Conservation (phyloP, 1,139 yeast genomes). For the Debaryomyces sp. region DNA sequence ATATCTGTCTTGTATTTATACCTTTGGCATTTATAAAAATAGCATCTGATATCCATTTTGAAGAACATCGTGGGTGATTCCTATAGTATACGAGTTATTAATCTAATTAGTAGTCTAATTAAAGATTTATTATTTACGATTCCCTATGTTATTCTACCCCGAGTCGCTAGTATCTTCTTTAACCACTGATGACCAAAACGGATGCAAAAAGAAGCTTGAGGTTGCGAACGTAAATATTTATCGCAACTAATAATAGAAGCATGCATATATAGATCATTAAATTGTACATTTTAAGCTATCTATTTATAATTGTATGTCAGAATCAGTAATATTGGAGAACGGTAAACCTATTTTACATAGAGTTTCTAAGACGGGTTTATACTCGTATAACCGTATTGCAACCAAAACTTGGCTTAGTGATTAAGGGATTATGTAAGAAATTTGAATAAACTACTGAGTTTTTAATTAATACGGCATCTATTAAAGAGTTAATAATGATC, state of each 20-base stretch:
- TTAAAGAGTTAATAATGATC: not conserved
- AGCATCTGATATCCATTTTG: not conserved
- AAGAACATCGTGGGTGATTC: not conserved
- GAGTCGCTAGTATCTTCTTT: not conserved
- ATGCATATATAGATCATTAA: not conserved
- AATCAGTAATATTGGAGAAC: not conserved
- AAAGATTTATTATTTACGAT: not conserved
- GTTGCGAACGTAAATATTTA: not conserved
- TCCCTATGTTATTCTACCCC: not conserved
- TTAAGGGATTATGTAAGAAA: not conserved
- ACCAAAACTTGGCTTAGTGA: not conserved
- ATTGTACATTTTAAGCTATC: not conserved
- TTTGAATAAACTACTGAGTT: not conserved
- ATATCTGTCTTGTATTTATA: not conserved
- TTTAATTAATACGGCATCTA: not conserved
- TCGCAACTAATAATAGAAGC: slow-evolving; percentile 1
- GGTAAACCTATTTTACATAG: not conserved
- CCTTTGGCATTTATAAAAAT: not conserved
- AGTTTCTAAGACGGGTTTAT: not conserved
- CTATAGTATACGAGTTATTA: not conserved
- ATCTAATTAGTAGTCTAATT: not conserved
- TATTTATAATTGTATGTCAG: not conserved
- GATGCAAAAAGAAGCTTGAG: slow-evolving; percentile 1
- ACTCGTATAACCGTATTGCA: not conserved
- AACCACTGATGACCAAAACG: not conserved